These are phyloP conservation scores for Silene coronaria DNA, from an alignment of 179 eudicot genomes.

Conservation along the genomic window DNA sequence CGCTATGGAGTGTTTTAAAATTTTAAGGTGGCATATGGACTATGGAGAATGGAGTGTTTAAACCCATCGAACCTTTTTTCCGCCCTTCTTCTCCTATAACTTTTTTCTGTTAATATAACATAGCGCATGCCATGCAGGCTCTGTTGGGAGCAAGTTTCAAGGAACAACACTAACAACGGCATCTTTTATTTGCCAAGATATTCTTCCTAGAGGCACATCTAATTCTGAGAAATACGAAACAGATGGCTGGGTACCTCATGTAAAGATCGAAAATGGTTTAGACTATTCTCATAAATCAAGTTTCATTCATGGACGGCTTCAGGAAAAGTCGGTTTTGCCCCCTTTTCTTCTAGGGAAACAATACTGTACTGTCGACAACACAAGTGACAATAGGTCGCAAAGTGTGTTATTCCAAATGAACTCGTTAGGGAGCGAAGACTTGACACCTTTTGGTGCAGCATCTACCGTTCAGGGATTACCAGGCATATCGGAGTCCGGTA, in stretches of 20 bases:
- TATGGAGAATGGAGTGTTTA: background rate
- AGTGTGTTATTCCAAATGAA: slow-evolving; percentile 21
- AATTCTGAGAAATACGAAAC: slow-evolving; percentile 24
- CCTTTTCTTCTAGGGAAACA: slow-evolving; percentile 28
- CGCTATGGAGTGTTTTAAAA: background rate
- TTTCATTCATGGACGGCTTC: slow-evolving; percentile 23
- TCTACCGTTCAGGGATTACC: slow-evolving; percentile 37
- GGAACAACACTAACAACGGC: slow-evolving; percentile 30
- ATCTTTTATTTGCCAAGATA: slow-evolving; percentile 44
- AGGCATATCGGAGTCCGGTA: slow-evolving; percentile 39
- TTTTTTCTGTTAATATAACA: background rate
- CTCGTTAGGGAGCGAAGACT: slow-evolving; percentile 31
- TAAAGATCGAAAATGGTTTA: slow-evolving; percentile 37
- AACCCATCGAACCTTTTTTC: background rate
- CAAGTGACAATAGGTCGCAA: slow-evolving; percentile 17
- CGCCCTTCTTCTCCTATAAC: background rate
- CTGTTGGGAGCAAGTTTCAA: slow-evolving; percentile 33
- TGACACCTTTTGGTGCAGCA: slow-evolving; percentile 33
- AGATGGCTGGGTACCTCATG: slow-evolving; percentile 30
- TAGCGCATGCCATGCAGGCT: slow-evolving; percentile 16
- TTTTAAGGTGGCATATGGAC: slow-evolving; percentile 8
- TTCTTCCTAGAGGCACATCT: slow-evolving; percentile 24
- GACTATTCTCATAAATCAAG: slow-evolving; percentile 26
- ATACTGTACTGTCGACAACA: slow-evolving; percentile 16
- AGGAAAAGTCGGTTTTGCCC: slow-evolving; percentile 22